Base-by-base conservation (phyloP, 2,329 filamentous ascomycete species). In the Stemphylium beticola region DNA sequence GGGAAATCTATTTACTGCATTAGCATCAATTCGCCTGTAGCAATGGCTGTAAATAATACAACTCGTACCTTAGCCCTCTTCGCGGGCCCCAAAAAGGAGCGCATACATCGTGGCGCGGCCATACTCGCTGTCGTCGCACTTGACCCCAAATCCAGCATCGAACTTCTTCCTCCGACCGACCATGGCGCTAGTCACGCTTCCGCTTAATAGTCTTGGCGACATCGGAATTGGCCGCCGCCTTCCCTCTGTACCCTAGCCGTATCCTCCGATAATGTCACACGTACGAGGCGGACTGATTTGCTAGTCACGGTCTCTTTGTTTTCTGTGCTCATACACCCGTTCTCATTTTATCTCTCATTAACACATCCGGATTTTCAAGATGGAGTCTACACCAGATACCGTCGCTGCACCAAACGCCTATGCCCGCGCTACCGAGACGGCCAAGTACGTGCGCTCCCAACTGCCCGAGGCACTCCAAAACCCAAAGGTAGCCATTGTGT, bases 401-500 rank as follows among this genome's bases (percentile, higher is more conserved):
- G 67, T 71, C 50, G 57, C 71, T n/a, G 57, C 66, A 17, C 65
- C 69, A 1, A 73, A 55, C 38, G 69, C 74, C n/a, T 82, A 76
- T 65, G 62, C 74, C 51, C 75, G 74, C 14, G 81, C 79, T 7
- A 74, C 68, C 38, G 82, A 85, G 62, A 82, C 85, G 1, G 78
- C 78, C 48, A 64, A 74, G 14, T 83, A 81, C 62, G 71, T 88
- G 18, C 79, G 76, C 44, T 68, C 75, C 18, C 74, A 75, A 41
- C 69, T 87, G n/a, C 83, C 84, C 14, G 67, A 72, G 36, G 56
- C 69, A 14, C 69, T 86, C n/a, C 77, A 82, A 49, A 72, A 75
- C 2, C 86, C 86, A 10, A 78, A 79, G 53, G 80, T 88, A 57
- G 86, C 84, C 34, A 85, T 89, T 51, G 82, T 88, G 20, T 89